Evolutionary conservation across 495 filamentous ascomycete species (phyloP).

Genomic region (Penicillium mononematosum): DNA sequence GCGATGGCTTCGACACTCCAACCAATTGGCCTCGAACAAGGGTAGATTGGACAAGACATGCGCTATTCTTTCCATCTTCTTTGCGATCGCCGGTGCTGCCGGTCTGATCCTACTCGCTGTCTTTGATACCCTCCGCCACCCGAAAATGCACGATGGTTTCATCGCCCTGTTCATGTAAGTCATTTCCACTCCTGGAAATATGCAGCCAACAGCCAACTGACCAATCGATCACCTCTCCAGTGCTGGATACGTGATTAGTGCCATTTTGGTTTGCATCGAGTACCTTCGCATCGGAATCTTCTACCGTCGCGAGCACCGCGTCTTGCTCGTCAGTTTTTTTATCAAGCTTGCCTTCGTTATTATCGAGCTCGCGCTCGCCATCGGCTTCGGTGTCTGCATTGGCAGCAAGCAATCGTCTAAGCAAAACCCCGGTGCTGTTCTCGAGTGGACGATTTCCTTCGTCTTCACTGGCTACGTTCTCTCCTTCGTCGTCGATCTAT

Average conservation of each 20-base stretch:
- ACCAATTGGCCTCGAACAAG: constrained; percentile 69
- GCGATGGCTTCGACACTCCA: constrained; percentile 76
- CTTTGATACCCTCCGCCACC: constrained; percentile 75
- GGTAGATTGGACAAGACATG: constrained; percentile 66
- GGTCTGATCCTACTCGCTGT: constrained; percentile 80
- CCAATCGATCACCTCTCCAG: constrained; percentile 19
- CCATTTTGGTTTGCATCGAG: constrained; percentile 82
- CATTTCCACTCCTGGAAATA: background rate
- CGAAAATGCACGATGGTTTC: constrained; percentile 69
- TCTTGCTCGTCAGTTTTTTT: constrained; percentile 75
- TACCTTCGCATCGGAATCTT: constrained; percentile 80
- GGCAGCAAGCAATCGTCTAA: constrained; percentile 33
- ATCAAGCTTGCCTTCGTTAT: constrained; percentile 80
- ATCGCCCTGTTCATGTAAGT: constrained; percentile 78
- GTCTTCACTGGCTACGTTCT: constrained; percentile 89
- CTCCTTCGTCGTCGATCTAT: constrained; percentile 83
- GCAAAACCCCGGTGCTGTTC: constrained; percentile 57
- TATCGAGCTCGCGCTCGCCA: constrained; percentile 71
- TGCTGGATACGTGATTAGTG: constrained; percentile 66
- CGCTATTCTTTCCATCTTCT: constrained; percentile 64
- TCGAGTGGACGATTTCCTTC: constrained; percentile 85
- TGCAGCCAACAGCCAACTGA: background rate
- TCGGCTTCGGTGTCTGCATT: constrained; percentile 54
- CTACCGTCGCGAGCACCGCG: constrained; percentile 63
- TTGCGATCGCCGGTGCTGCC: constrained; percentile 70